Percentiles rank a stretch among this genome's conserved stretches.
phyloP scores from a whole-genome alignment of 2,329 filamentous ascomycete species.

The Talaromyces sp. region DNA sequence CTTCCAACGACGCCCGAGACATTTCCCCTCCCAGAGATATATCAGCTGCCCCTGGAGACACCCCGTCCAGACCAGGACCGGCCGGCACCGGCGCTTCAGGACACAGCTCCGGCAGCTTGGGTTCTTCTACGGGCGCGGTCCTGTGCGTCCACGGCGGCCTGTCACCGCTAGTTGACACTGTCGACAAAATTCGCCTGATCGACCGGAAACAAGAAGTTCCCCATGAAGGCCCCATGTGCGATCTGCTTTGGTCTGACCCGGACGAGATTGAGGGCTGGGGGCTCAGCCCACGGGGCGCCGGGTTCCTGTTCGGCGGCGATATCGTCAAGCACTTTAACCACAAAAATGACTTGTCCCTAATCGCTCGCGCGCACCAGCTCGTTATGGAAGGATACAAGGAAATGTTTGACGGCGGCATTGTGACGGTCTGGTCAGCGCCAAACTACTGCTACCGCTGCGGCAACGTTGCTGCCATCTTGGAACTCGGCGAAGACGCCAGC shows the following conservation, averaged over 20 bases:
- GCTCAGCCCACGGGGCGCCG: slow-evolving; percentile 84
- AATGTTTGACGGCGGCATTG: slow-evolving; percentile 94
- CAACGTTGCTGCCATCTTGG: slow-evolving; percentile 91
- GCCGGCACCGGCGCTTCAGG: slow-evolving; percentile 76
- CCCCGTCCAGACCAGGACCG: slow-evolving; percentile 57
- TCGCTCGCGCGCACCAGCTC: slow-evolving; percentile 90
- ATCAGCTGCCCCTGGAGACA: slow-evolving; percentile 38
- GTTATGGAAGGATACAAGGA: slow-evolving; percentile 99
- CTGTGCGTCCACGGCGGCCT: slow-evolving; percentile 94
- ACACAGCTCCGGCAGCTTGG: slow-evolving; percentile 51
- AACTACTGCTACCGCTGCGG: slow-evolving; percentile 97
- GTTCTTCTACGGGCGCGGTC: slow-evolving; percentile 65
- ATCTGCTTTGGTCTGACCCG: slow-evolving; percentile 94
- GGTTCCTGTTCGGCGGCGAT: slow-evolving; percentile 90
- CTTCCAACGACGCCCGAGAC: slow-evolving; percentile 30
- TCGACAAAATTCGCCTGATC: slow-evolving; percentile 91
- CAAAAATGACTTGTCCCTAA: slow-evolving; percentile 83
- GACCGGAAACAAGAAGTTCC: slow-evolving; percentile 98
- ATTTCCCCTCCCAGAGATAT: slow-evolving; percentile 38
- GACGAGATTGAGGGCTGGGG: slow-evolving; percentile 99
- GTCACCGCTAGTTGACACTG: slow-evolving; percentile 82
- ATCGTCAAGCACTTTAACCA: slow-evolving; percentile 97
- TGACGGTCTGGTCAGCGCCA: slow-evolving; percentile 97
- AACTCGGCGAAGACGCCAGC: slow-evolving; percentile 82
- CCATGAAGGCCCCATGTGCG: slow-evolving; percentile 98